phyloP scores from a whole-genome alignment of 768 basidiomycete species.

The Fibroporia radiculosa region DNA sequence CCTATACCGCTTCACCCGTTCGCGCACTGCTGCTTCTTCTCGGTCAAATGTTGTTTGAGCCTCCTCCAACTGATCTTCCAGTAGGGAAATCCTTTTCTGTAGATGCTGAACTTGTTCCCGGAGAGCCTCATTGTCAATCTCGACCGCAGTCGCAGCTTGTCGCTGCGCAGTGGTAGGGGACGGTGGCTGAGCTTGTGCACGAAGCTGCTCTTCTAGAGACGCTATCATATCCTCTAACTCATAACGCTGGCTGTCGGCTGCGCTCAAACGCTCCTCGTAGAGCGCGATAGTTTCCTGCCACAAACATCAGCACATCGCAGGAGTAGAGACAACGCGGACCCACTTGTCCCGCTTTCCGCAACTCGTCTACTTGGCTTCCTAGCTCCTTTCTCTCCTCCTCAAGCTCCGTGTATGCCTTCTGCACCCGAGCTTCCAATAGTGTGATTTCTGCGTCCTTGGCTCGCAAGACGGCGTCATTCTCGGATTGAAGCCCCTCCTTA shows the following conservation, averaged over 20 bases:
- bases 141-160: slow-evolving; percentile 59
- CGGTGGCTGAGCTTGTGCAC: slow-evolving; percentile 22
- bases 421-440: slow-evolving; percentile 40
- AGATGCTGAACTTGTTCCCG: slow-evolving; percentile 87
- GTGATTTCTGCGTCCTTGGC: slow-evolving; percentile 57
- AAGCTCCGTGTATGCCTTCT: slow-evolving; percentile 37
- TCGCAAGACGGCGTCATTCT: slow-evolving; percentile 42
- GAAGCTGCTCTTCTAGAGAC: slow-evolving; percentile 46
- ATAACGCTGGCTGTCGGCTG: slow-evolving; percentile 62
- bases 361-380: slow-evolving; percentile 68
- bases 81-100: slow-evolving; percentile 59
- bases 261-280: slow-evolving; percentile 83
- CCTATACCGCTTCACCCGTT: slow-evolving; percentile 58
- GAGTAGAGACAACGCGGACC: slow-evolving; percentile 9
- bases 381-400: slow-evolving; percentile 62
- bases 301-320: slow-evolving; percentile 4
- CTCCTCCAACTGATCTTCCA: slow-evolving; percentile 88
- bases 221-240: slow-evolving; percentile 66
- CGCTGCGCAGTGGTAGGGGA: slow-evolving; percentile 29
- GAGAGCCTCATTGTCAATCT: slow-evolving; percentile 93
- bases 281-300: slow-evolving; percentile 85
- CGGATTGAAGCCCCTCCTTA: slow-evolving; percentile 41
- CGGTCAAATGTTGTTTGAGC: slow-evolving; percentile 57
- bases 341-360: slow-evolving; percentile 85
- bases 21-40: slow-evolving; percentile 59